Evolutionary conservation across 2,329 filamentous ascomycete species (phyloP), one percentile per base, ranked within the genome.

Genomic region (Fusarium sp.): DNA sequence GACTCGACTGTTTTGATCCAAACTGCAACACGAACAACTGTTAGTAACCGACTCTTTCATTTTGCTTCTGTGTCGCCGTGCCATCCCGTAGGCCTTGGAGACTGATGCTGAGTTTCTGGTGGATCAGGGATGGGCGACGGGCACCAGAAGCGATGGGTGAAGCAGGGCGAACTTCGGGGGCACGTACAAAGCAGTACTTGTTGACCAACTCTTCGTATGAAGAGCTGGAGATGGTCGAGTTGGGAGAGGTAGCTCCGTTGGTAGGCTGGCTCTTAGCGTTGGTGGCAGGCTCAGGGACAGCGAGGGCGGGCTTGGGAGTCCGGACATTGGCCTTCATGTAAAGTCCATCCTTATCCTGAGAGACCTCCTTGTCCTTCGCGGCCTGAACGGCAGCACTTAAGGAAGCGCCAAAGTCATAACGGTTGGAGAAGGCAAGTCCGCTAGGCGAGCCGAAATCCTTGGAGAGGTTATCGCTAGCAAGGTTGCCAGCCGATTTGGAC

Each of bases 141-240:
- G 67, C 66, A 59, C 63, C 63, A 63, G 59, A 66, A 62, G 55
- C 63, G 62, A 70, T 75, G 52, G 71, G 72, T 49, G 58, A 75
- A 74, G 77, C 74, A 79, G 79, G 78, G 75, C 65, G 78, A 60
- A 79, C 75, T 77, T 81, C 81, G 75, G 83, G 83, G 81, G 89
- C 89, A 97, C 96, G 91, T 96, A 98, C 96, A 90, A 98, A 99
- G 89, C 96, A 99, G 88, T 98, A 99, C 87, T 97, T 98, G 87
- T 97, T 95, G 83, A 99, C 93, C 75, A 99, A 90, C 85, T 99
- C 96, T 84, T 97, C 94, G 83, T 99, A 98, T 69, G 96, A 95
- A 69, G 94, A 91, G 74, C 95, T 97, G 69, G 95, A 90, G 75
- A 98, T 92, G 79, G 84, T 84, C 55, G 84, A 77, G 73, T 84